Percentiles rank a stretch among this genome's conserved stretches.
Evolutionary conservation across 225 moss, liverwort and hornwort species (phyloP).

Genomic region (Physcomitrium patens): DNA sequence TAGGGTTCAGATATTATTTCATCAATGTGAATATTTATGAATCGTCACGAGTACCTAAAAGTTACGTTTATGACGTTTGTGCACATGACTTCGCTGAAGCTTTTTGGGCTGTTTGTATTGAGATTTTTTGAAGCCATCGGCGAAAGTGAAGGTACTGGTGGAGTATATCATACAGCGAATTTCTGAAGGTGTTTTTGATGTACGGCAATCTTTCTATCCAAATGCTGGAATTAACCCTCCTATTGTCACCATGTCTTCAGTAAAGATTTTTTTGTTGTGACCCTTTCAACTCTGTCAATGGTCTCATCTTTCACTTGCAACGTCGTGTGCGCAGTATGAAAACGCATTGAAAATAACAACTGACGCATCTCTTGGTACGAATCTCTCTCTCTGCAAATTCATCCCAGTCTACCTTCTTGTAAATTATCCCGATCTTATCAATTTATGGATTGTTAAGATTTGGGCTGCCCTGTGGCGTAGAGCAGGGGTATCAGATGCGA

Average conservation of each 20-base stretch:
- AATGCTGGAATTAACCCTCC: not conserved
- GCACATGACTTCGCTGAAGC: not conserved
- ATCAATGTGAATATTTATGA: not conserved
- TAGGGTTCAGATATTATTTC: slow-evolving; percentile 4
- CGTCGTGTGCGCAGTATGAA: slow-evolving; percentile 72
- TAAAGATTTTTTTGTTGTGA: not conserved
- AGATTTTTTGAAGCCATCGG: slow-evolving; percentile 59
- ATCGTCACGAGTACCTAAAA: not conserved
- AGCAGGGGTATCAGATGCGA: slow-evolving; percentile 84
- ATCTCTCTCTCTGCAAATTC: slow-evolving; percentile 4
- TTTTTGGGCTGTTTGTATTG: slow-evolving; percentile 7
- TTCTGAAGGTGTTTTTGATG: slow-evolving; percentile 75
- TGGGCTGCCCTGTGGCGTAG: slow-evolving; percentile 40
- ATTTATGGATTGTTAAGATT: slow-evolving; percentile 19
- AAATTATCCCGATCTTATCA: not conserved
- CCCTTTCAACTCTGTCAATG: not conserved
- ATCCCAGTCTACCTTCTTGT: not conserved
- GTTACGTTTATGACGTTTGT: not conserved
- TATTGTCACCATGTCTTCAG: not conserved
- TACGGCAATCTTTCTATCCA: slow-evolving; percentile 29
- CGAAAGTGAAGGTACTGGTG: slow-evolving; percentile 73
- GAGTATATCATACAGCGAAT: slow-evolving; percentile 70
- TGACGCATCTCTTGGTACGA: slow-evolving; percentile 80
- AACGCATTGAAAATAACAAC: slow-evolving; percentile 71
- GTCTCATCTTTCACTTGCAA: not conserved